Evolutionary conservation across 2,329 filamentous ascomycete species (phyloP), one percentile per base, ranked within the genome.

Genomic region (Fusarium continuum): DNA sequence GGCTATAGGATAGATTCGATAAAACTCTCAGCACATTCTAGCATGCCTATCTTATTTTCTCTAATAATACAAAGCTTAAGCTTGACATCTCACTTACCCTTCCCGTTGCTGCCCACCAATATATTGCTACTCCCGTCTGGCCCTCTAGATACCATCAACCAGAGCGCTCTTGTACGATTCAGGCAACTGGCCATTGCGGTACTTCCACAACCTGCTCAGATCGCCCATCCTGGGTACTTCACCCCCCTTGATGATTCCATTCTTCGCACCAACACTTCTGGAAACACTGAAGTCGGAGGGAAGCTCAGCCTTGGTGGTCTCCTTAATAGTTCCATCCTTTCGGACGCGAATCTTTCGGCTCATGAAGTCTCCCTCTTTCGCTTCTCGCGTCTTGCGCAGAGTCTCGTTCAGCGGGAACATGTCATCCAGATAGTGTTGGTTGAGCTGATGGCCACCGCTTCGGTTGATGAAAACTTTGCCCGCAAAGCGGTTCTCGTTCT

Each of bases 401-500:
- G 23, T 40, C 16, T 25, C 13, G 7, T 61, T 49, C 11, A 64
- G 11, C 0, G 55, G 48, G 4, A 67, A 64, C 40, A 67, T 61
- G 6, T 28, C 19, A 22, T 51, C 55, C 3, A 67, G 59, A 22
- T 67, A 67, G 14, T 67, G 45, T 28, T 67, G 55, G 14, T 67
- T 66, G n/a, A 67, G 41, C 10, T 55, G 51, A 22, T 67, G 63
- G 11, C 64, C 64, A 2, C 48, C 59, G 1, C 23, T 40, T 20
- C 51, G 52, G 17, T 58, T 64, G 13, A 66, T 48, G 14, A 67
- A 64, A 0, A 64, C 50, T 25, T 43, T 53, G 2, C 59, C 63
- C 9, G 49, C 61, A 8, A 67, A 67, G 2, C 63, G 36, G n/a
- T 61, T 67, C 23, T 61, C 46, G 17, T 64, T 48, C 16, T 64